phyloP scores from a whole-genome alignment of 1,284 basidiomycete genomes.

The Phellopilus nigrolimitatus region DNA sequence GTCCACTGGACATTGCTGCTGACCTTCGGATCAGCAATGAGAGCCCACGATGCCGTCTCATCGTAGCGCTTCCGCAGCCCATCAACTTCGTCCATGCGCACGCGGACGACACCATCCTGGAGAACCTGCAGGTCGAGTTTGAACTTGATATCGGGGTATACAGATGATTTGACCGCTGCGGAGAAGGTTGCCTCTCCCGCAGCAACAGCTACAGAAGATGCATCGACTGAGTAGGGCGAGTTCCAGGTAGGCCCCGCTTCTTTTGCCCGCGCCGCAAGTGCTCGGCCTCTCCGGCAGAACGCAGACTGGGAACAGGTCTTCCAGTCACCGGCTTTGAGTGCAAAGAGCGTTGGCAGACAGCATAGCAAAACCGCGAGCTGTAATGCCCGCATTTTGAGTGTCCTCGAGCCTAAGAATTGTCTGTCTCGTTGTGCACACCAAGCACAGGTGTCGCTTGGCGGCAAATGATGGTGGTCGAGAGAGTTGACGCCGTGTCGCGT shows the following conservation, averaged over 20 bases:
- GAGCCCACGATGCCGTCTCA: slow-evolving; percentile 83
- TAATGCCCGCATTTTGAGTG: neutral
- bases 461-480: neutral
- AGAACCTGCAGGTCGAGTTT: slow-evolving; percentile 77
- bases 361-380: slow-evolving; percentile 26
- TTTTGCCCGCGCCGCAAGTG: slow-evolving; percentile 66
- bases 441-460: neutral
- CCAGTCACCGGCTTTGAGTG: slow-evolving; percentile 79
- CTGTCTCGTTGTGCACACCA: neutral
- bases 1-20: slow-evolving; percentile 57
- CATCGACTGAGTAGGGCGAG: slow-evolving; percentile 80
- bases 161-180: slow-evolving; percentile 65
- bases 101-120: slow-evolving; percentile 77
- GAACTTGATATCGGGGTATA: slow-evolving; percentile 83
- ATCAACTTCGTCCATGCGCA: slow-evolving; percentile 81
- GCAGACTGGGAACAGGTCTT: slow-evolving; percentile 88
- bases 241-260: slow-evolving; percentile 56
- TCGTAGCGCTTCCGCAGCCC: slow-evolving; percentile 81
- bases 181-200: slow-evolving; percentile 58
- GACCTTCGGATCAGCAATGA: slow-evolving; percentile 63
- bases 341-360: slow-evolving; percentile 33
- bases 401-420: neutral
- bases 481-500: neutral
- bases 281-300: slow-evolving; percentile 86
- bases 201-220: slow-evolving; percentile 45